phyloP scores from a whole-genome alignment of 805 yeast genomes.

The Lachancea fermentati region DNA sequence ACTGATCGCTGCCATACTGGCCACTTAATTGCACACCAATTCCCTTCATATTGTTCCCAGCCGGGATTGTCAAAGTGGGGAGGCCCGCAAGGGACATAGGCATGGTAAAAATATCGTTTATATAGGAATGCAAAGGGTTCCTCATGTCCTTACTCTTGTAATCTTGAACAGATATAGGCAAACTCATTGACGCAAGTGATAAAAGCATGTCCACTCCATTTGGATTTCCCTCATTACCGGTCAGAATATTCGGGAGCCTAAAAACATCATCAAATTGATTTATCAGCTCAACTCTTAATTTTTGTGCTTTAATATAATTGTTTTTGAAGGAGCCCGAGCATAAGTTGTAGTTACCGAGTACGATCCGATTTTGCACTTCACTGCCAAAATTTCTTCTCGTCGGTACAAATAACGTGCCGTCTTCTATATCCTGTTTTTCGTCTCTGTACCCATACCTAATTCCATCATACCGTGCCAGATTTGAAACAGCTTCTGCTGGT shows the following conservation, averaged over 20 bases:
- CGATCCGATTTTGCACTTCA: slow-evolving; percentile 78
- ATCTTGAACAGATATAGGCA: slow-evolving; percentile 50
- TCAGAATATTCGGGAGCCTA: slow-evolving; percentile 41
- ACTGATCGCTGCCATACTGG: slow-evolving; percentile 76
- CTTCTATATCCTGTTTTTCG: slow-evolving; percentile 27
- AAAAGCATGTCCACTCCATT: slow-evolving; percentile 64
- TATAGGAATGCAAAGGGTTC: slow-evolving; percentile 55
- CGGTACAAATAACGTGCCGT: slow-evolving; percentile 42
- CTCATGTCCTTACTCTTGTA: slow-evolving; percentile 33
- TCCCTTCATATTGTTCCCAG: slow-evolving; percentile 29
- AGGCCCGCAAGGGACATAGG: slow-evolving; percentile 91
- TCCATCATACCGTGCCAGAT: slow-evolving; percentile 86
- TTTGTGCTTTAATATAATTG: slow-evolving; percentile 72
- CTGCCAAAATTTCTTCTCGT: slow-evolving; percentile 67
- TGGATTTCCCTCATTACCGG: slow-evolving; percentile 13
- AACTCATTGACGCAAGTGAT: slow-evolving; percentile 62
- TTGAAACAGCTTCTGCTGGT: slow-evolving; percentile 92
- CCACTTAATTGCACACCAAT: slow-evolving; percentile 79
- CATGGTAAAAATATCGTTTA: slow-evolving; percentile 79
- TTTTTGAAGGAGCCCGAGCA: slow-evolving; percentile 65
- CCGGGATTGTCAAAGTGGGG: slow-evolving; percentile 80
- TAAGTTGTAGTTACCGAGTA: slow-evolving; percentile 81
- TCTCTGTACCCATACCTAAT: slow-evolving; percentile 69
- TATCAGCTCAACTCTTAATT: slow-evolving; percentile 53
- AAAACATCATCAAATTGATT: slow-evolving; percentile 65